Evolutionary conservation across 352 stramenopile species (phyloP).

Genomic region (Saprolegnia diclina): DNA sequence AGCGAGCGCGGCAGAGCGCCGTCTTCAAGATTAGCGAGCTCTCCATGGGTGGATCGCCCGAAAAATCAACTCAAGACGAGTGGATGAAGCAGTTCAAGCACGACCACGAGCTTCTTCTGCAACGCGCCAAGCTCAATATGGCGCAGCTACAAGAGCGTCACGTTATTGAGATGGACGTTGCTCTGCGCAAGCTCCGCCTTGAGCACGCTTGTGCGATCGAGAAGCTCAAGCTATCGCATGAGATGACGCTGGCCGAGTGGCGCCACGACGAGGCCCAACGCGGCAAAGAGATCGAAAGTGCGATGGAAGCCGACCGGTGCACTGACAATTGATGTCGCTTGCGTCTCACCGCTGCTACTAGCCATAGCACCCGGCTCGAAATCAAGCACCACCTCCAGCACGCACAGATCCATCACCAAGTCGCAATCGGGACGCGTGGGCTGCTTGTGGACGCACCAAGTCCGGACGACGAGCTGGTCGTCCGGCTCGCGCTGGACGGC

Average conservation of each 20-base stretch:
- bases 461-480: slow-evolving; percentile 52
- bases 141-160: slow-evolving; percentile 51
- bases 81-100: slow-evolving; percentile 61
- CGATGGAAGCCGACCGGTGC: slow-evolving; percentile 57
- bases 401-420: slow-evolving; percentile 56
- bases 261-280: slow-evolving; percentile 19
- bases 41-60: slow-evolving; percentile 33
- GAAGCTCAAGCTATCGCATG: slow-evolving; percentile 43
- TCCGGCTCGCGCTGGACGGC: slow-evolving; percentile 56
- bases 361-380: slow-evolving; percentile 45
- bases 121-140: slow-evolving; percentile 46
- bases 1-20: slow-evolving; percentile 47
- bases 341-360: background rate
- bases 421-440: slow-evolving; percentile 10
- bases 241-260: slow-evolving; percentile 34
- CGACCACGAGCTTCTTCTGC: slow-evolving; percentile 55
- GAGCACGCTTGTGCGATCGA: slow-evolving; percentile 46
- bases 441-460: background rate
- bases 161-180: slow-evolving; percentile 43
- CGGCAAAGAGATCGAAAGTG: slow-evolving; percentile 32
- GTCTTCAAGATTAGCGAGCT: slow-evolving; percentile 63
- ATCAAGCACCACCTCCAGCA: slow-evolving; percentile 54
- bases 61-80: slow-evolving; percentile 27
- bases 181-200: slow-evolving; percentile 40
- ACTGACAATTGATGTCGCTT: background rate